A percentile compares a stretch with the other conserved stretches of the same genome.
Conservation (phyloP, 495 filamentous ascomycete genomes). For the Penicillium maclennaniae region DNA sequence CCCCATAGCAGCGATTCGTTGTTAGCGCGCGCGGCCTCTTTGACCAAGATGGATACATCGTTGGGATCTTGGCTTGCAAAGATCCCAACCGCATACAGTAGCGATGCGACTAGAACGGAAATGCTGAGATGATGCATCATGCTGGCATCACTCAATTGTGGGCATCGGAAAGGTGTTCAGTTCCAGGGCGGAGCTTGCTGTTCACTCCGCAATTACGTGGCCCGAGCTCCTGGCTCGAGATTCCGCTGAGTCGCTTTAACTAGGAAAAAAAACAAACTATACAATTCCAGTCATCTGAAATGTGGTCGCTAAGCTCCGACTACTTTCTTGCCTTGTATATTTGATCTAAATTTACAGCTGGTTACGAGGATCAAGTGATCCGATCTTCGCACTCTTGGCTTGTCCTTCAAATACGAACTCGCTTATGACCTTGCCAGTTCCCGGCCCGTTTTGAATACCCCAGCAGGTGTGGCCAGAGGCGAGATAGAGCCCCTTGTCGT, state of each 20-base stretch:
- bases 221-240: conserved; percentile 29
- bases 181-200: conserved; percentile 17
- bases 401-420: conserved; percentile 80
- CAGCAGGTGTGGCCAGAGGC: conserved; percentile 95
- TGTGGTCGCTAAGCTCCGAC: neutral
- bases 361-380: conserved; percentile 63
- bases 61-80: conserved; percentile 29
- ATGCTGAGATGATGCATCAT: conserved; percentile 34
- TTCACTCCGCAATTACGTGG: conserved; percentile 41
- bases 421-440: conserved; percentile 83
- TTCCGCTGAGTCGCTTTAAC: neutral
- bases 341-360: conserved; percentile 30
- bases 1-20: conserved; percentile 94
- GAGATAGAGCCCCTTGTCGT: conserved; percentile 71
- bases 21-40: conserved; percentile 51
- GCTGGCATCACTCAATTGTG: conserved; percentile 22
- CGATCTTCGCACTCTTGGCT: conserved; percentile 70
- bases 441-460: conserved; percentile 96
- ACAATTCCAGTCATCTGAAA: no score
- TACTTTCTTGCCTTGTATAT: neutral
- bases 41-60: conserved; percentile 38
- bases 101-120: conserved; percentile 25
- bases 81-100: conserved; percentile 32
- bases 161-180: conserved; percentile 14
- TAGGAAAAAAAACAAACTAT: no score